A percentile compares a stretch with the other conserved stretches of the same genome.
phyloP scores from a whole-genome alignment of 2,329 filamentous ascomycete species.

The Ophiosphaerella narmari region DNA sequence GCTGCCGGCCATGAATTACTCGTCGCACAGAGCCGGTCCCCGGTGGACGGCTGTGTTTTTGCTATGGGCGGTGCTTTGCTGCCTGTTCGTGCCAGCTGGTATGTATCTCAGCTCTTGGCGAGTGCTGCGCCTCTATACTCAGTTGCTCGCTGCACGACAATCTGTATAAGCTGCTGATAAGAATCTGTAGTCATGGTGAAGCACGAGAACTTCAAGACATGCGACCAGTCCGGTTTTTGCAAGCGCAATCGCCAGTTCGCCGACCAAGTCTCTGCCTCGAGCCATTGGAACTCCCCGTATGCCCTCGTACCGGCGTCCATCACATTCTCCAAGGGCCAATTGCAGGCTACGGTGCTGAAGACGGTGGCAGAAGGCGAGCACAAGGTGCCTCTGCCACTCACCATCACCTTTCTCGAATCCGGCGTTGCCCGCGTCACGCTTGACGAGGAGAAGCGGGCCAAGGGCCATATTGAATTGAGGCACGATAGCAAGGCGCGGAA shows the following conservation, averaged over 20 bases:
- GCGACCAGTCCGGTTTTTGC: slow-evolving; percentile 94
- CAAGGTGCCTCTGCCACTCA: slow-evolving; percentile 78
- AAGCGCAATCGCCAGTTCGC: slow-evolving; percentile 91
- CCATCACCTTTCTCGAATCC: slow-evolving; percentile 85
- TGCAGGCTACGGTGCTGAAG: slow-evolving; percentile 83
- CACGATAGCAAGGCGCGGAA: slow-evolving; percentile 85
- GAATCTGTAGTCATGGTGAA: slow-evolving; percentile 74
- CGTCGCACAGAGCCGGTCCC: slow-evolving; percentile 51
- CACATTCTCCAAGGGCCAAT: slow-evolving; percentile 76
- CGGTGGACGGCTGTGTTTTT: slow-evolving; percentile 63
- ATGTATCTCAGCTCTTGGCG: slow-evolving; percentile 21
- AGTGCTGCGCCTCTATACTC: not conserved
- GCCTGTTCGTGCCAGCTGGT: slow-evolving; percentile 45
- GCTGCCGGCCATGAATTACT: slow-evolving; percentile 35
- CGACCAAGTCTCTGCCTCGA: slow-evolving; percentile 70
- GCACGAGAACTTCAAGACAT: slow-evolving; percentile 96
- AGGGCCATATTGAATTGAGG: slow-evolving; percentile 84
- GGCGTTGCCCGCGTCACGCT: slow-evolving; percentile 85
- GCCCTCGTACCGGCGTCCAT: slow-evolving; percentile 72
- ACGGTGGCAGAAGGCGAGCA: slow-evolving; percentile 68
- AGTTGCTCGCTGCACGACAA: too few species aligned
- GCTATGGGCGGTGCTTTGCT: slow-evolving; percentile 39
- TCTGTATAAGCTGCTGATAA: slow-evolving; percentile 7
- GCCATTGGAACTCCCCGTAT: slow-evolving; percentile 82
- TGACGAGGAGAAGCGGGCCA: slow-evolving; percentile 88